Conservation (phyloP, 441 rosid species). For the Omphalea diandra region DNA sequence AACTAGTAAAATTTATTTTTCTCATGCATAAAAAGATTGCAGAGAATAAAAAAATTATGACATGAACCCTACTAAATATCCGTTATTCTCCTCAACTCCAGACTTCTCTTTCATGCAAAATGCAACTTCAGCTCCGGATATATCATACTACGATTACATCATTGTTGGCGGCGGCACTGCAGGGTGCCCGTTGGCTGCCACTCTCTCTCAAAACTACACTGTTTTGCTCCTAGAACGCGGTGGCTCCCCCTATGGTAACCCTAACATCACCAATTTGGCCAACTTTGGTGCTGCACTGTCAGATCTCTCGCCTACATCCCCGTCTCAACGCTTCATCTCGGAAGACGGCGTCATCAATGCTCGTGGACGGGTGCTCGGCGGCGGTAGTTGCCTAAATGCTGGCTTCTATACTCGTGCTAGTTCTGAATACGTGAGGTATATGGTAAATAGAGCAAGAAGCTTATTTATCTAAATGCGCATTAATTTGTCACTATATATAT, state of each 20-base stretch:
- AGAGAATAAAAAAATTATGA: too few species aligned
- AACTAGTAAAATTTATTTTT: too few species aligned
- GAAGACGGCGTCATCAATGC: slow-evolving; percentile 86
- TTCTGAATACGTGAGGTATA: slow-evolving; percentile 50
- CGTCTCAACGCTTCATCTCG: slow-evolving; percentile 78
- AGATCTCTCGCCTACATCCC: slow-evolving; percentile 59
- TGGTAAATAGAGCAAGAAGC: too few species aligned
- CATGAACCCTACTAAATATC: too few species aligned
- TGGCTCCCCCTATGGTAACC: slow-evolving; percentile 71
- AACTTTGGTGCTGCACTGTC: slow-evolving; percentile 61
- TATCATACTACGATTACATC: slow-evolving; percentile 68
- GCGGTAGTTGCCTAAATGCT: slow-evolving; percentile 73
- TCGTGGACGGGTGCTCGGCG: slow-evolving; percentile 81
- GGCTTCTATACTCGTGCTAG: slow-evolving; percentile 80
- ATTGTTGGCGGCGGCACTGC: slow-evolving; percentile 90
- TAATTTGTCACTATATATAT: too few species aligned
- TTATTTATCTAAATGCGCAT: too few species aligned
- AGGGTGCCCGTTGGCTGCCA: slow-evolving; percentile 88
- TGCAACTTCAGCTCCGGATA: slow-evolving; percentile 43
- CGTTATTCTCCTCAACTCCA: slow-evolving; percentile 21
- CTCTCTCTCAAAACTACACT: slow-evolving; percentile 61
- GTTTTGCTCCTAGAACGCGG: slow-evolving; percentile 86
- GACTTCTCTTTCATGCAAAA: slow-evolving; percentile 42
- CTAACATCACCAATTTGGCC: slow-evolving; percentile 51
- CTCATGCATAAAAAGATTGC: too few species aligned